Base-by-base conservation (phyloP, 345 rosid genomes). In the Erodium maritimum region DNA sequence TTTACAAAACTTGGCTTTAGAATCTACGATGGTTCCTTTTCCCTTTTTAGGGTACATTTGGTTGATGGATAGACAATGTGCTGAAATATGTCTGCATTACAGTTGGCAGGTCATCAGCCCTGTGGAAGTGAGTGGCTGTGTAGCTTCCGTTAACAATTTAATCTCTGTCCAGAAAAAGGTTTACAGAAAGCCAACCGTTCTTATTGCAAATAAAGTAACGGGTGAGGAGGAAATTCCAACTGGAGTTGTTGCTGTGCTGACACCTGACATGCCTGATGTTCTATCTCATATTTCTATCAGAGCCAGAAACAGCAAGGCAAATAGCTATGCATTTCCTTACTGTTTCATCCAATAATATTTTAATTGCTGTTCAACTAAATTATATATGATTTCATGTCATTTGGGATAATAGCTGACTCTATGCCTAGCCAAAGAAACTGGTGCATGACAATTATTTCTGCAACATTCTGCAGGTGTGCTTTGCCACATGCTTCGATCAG, bases 31-130 rank as follows among this genome's bases (percentile, higher is more conserved):
- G 20, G 50, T 46, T 59, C 59, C 37, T 25, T 25, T 42, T 19
- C n/a, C 16, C 13, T 13, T 48, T 13, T 13, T 48, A 14, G 4
- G 9, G 37, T 29, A 11, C 9, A 29, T 29, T 29, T 11, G 37
- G 8, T 29, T 29, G 37, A 29, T 29, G 37, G 37, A 29, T 29
- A 29, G 9, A n/a, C 57, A 54, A 66, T 66, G 63, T 37, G 55
- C 62, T 73, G 42, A 70, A 51, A 71, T 60, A 56, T 57, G 73
- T 66, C 67, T 60, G 64, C 75, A 63, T 60, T 65, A 71, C 90
- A 93, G 99, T 67, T 93, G 99, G 99, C 99, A 93, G 82, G 95
- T 93, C 65, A 93, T 89, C 59, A 89, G 99, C 69, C 95, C 99
- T 11, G 85, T 82, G 66, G 97, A 93, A 73, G 95, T 75, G 54